These are phyloP conservation scores for Geranium brycei DNA, from an alignment of 345 rosid species.

Conservation along the genomic window DNA sequence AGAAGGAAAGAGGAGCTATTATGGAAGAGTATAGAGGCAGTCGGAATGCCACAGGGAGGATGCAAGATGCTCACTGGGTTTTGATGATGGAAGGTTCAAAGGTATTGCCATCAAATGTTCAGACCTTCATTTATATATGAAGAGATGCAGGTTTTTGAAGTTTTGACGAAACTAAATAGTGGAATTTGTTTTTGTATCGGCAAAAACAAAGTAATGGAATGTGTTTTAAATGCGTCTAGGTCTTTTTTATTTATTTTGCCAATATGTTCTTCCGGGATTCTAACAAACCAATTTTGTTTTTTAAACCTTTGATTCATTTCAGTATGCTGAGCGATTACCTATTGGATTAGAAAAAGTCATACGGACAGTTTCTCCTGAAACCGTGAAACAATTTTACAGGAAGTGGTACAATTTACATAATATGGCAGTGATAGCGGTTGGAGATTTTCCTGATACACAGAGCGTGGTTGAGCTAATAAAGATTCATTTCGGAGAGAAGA, in stretches of 20 bases:
- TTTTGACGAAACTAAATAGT: slow-evolving; percentile 1
- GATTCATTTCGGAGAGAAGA: slow-evolving; percentile 55
- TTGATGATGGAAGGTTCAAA: slow-evolving; percentile 88
- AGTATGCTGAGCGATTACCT: slow-evolving; percentile 92
- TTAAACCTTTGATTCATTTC: slow-evolving; percentile 14
- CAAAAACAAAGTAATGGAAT: not conserved
- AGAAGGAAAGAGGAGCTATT: slow-evolving; percentile 90
- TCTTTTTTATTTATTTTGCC: not conserved
- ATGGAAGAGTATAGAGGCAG: slow-evolving; percentile 82
- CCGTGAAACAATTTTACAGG: slow-evolving; percentile 57
- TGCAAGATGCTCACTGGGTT: slow-evolving; percentile 82
- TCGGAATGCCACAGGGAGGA: slow-evolving; percentile 78
- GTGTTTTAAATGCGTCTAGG: not conserved
- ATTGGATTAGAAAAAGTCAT: slow-evolving; percentile 89
- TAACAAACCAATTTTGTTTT: slow-evolving; percentile 3
- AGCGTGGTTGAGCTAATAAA: slow-evolving; percentile 73
- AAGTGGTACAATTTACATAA: slow-evolving; percentile 77
- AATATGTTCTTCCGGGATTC: not conserved
- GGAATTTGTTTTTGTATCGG: not conserved
- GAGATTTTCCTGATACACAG: slow-evolving; percentile 82
- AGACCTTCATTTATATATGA: not conserved
- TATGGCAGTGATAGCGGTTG: slow-evolving; percentile 92
- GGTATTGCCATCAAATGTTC: slow-evolving; percentile 21
- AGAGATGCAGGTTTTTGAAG: not conserved
- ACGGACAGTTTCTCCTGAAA: slow-evolving; percentile 58